Base-by-base conservation (phyloP, 2,329 filamentous ascomycete genomes). In the Fusarium bactridioides region DNA sequence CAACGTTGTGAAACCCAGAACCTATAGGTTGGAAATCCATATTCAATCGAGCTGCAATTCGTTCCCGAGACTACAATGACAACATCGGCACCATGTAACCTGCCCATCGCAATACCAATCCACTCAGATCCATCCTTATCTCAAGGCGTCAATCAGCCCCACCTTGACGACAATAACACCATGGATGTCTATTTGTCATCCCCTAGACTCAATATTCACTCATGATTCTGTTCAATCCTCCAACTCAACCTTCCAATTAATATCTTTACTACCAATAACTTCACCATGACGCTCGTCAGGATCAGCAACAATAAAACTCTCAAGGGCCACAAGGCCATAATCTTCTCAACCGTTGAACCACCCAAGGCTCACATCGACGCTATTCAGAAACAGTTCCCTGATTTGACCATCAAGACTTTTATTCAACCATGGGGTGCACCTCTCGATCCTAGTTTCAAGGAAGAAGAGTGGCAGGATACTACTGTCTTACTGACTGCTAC, bases 291-390 rank as follows among this genome's bases (percentile, higher is more conserved):
- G 5, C 58, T 77, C 25, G 33, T 74, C 57, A 65, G 25, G 11
- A 50, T 57, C 2, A 44, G 9, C 47, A 69, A 67, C 3, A 84
- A 84, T 76, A 79, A 76, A 57, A 82, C 83, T 40, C 80, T 87
- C 50, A 79, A 79, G n/a, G 85, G 84, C 47, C 86, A 88, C 77
- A 85, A 85, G 69, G 82, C 88, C 31, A 71, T 88, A 29, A 74
- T 87, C 56, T 69, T 86, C 11, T 71, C 80, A 7, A 80, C 81
- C 1, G 77, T 72, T 54, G 70, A 76, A 5, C 78, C 80, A 0
- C 77, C 84, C 0, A 40, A 75, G 0, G 78, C 71, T 4, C 83
- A 81, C 59, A 53, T 84, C 21, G 80, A 83, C 9, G 71, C 74
- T 15, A 77, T 88, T 10, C 77, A 79, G 40, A 66, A 76, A 11